Evolutionary conservation across 2,329 filamentous ascomycete species (phyloP), one percentile per base, ranked within the genome.

Genomic region (Lachnellula cervina): DNA sequence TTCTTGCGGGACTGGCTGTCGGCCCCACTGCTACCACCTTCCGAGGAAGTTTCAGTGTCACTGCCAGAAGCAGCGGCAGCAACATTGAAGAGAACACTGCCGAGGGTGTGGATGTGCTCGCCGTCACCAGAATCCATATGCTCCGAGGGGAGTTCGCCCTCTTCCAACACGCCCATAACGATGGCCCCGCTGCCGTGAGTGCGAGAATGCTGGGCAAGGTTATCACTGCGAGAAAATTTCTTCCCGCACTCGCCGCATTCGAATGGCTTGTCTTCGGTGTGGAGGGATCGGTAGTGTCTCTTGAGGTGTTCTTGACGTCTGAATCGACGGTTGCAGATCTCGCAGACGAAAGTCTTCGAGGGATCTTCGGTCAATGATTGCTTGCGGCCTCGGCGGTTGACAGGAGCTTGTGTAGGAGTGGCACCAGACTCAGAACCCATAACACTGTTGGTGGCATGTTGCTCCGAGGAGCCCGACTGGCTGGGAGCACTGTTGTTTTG

Each of bases 211-310:
- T 99, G 94, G 23, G 91, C 89, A 16, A 99, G 83, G 79, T 99
- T 99, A 76, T 99, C 94, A 66, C 90, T 96, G 67, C 94, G 88
- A 19, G 93, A 97, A 77, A 97, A 99, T 80, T 96, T 97, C 87
- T 99, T 99, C 67, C 94, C 93, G 69, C 94, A 99, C 77, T 99
- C 93, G 63, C 86, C 83, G 80, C 94, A 99, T 77, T 96, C 90
- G 68, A 97, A 99, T 5, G 94, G 94, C 85, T 97, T 99, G 72
- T 97, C 94, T 70, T 96, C 88, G 1, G 94, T 99, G 80, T 99
- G 94, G 48, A 99, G 90, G 56, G 94, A 97, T 66, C 94, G 87
- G 80, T 96, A 96, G 79, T 99, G 94, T 61, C 94, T 89, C 85
- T 99, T 99, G 58, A 99, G 84, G 70, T 99, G 94, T 74, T 99